These are phyloP conservation scores for Dothiorella sarmentorum DNA, from an alignment of 2,329 filamentous ascomycete genomes.

Conservation along the genomic window DNA sequence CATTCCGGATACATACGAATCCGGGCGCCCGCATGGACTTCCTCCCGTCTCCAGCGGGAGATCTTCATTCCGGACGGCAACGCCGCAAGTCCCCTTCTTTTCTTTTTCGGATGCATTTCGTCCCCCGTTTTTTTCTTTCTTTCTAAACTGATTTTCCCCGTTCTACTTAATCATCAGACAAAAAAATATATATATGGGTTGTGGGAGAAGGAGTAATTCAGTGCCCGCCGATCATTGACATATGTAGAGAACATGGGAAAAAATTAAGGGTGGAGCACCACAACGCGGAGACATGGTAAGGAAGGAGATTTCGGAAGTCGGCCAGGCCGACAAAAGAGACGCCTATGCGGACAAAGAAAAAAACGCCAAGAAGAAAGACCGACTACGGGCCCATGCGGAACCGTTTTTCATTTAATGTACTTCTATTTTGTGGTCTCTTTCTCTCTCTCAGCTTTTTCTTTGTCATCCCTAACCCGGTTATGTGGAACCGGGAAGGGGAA, in stretches of 20 bases:
- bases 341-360: not conserved
- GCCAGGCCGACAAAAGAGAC: too few species aligned
- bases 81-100: not conserved
- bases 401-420: not conserved
- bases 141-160: too few species aligned
- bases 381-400: too few species aligned
- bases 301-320: not conserved
- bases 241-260: not conserved
- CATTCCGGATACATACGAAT: too few species aligned
- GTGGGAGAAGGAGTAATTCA: not conserved
- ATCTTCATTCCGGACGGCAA: constrained; percentile 2
- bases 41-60: too few species aligned
- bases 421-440: too few species aligned
- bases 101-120: not conserved
- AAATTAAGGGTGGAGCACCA: not conserved
- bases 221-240: not conserved
- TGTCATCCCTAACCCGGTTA: not conserved
- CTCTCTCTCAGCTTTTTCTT: not conserved
- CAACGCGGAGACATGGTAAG: not conserved
- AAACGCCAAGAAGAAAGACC: not conserved
- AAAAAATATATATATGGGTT: not conserved
- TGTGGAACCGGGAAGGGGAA: too few species aligned
- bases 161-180: not conserved
- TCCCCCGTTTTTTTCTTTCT: not conserved
- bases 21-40: too few species aligned